Base-by-base conservation (phyloP, 2,329 filamentous ascomycete genomes). In the Colletotrichum somersetense region DNA sequence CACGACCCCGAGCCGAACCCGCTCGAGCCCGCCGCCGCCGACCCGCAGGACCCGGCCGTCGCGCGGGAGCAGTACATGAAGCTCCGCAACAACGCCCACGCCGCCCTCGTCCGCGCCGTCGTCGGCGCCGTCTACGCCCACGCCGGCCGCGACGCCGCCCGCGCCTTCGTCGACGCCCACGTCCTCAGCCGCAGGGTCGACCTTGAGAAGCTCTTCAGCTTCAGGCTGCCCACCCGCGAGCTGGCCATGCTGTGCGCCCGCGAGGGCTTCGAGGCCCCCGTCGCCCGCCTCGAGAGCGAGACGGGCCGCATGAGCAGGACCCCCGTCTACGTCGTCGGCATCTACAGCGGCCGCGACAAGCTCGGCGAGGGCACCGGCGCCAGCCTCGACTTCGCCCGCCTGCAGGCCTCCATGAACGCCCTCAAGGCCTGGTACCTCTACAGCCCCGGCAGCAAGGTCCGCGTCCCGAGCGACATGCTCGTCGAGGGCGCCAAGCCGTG, bases 351-450 rank as follows among this genome's bases (percentile, higher is more conserved):
- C 63, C 86, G 88, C 73, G 95, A 99, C 80, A 96, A 96, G 87
- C 87, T 99, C 53, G 96, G 96, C 67, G 96, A 99, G 84, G 96
- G 91, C n/a, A 88, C 91, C 26, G 96, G 93, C 33, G 85, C 92
- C 61, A 95, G 89, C 81, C 85, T 98, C 68, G 87, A 94, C 75
- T 89, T 94, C 77, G 96, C 93, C 42, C 90, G 94, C 74, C 87
- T 89, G 74, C 89, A 93, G 80, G 96, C 96, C 26, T 91, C 93
- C 48, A 95, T 97, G 78, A 91, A 92, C 74, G 91, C 95, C 23
- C 86, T 99, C 79, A 97, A 97, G 87, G 88, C 92, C 7, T 99
- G 96, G 96, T 99, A 99, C 82, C 86, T 99, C 65, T 99, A 99
- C 85, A 95, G 91, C 80, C 96, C 96, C 38, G 86, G 88, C 67